Evolutionary conservation across 352 stramenopile species (phyloP).

Genomic region (Pythium utonaiense): DNA sequence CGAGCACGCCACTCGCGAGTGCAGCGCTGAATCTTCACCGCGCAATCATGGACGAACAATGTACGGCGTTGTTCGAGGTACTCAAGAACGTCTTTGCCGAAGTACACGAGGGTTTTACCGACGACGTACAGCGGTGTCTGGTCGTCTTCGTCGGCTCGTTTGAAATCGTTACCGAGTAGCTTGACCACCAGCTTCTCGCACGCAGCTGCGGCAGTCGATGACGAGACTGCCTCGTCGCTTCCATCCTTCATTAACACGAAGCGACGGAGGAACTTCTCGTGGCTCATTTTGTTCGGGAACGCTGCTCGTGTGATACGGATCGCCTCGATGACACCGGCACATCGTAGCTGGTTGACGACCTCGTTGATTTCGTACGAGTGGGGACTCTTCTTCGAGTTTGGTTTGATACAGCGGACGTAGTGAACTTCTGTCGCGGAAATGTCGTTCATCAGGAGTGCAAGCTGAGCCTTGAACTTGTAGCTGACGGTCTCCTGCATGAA

Average conservation of each 20-base stretch:
- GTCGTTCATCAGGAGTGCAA: slow-evolving; percentile 82
- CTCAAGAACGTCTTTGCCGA: slow-evolving; percentile 91
- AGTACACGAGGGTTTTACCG: slow-evolving; percentile 91
- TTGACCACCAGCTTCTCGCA: slow-evolving; percentile 55
- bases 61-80: slow-evolving; percentile 79
- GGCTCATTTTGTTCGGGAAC: slow-evolving; percentile 93
- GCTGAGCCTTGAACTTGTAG: slow-evolving; percentile 88
- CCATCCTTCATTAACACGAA: slow-evolving; percentile 73
- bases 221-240: slow-evolving; percentile 16
- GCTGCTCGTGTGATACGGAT: slow-evolving; percentile 88
- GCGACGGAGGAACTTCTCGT: slow-evolving; percentile 84
- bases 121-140: slow-evolving; percentile 63
- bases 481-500: slow-evolving; percentile 89
- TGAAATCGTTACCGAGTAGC: slow-evolving; percentile 49
- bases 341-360: slow-evolving; percentile 87
- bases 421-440: slow-evolving; percentile 84
- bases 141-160: slow-evolving; percentile 30
- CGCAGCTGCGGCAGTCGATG: slow-evolving; percentile 55
- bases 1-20: slow-evolving; percentile 51
- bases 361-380: slow-evolving; percentile 80
- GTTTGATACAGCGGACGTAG: slow-evolving; percentile 91
- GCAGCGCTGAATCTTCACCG: slow-evolving; percentile 56
- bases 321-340: slow-evolving; percentile 87
- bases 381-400: slow-evolving; percentile 81
- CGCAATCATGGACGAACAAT: slow-evolving; percentile 65